A percentile compares a stretch with the other conserved stretches of the same genome.
phyloP scores from a whole-genome alignment of 495 filamentous ascomycete genomes.

The Darksidea phi region DNA sequence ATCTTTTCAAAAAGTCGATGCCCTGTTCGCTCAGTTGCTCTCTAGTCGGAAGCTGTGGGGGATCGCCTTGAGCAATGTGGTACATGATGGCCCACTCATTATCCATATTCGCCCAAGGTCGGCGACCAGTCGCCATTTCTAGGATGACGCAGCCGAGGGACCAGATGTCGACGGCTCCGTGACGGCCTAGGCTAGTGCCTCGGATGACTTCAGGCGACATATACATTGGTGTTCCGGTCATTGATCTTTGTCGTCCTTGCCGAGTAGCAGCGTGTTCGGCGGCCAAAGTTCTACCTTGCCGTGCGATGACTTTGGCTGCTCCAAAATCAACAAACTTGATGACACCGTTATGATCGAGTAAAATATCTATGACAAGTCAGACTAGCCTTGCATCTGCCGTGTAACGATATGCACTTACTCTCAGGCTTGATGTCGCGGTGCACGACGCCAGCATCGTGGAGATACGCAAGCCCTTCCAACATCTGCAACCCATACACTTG shows the following conservation, averaged over 20 bases:
- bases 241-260: conserved; percentile 66
- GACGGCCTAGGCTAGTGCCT: conserved; percentile 69
- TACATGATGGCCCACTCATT: conserved; percentile 99
- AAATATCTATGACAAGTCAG: conserved; percentile 63
- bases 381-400: conserved; percentile 4
- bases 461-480: conserved; percentile 90
- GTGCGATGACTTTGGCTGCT: conserved; percentile 93
- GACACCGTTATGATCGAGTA: conserved; percentile 94
- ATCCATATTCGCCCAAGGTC: conserved; percentile 95
- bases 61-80: conserved; percentile 96
- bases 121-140: conserved; percentile 93
- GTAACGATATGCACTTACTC: conserved; percentile 56
- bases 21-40: conserved; percentile 84
- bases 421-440: conserved; percentile 99
- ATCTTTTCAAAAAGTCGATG: conserved; percentile 83
- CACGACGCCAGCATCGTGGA: conserved; percentile 85
- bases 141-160: conserved; percentile 94
- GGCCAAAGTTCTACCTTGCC: conserved; percentile 83
- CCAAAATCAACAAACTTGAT: conserved; percentile 99
- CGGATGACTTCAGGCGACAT: conserved; percentile 99
- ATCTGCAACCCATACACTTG: conserved; percentile 97
- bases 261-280: conserved; percentile 56
- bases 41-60: conserved; percentile 72
- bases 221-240: conserved; percentile 99
- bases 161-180: conserved; percentile 94